Conservation (phyloP, 768 basidiomycete genomes). For the Chalciporus pseudorubinellus region DNA sequence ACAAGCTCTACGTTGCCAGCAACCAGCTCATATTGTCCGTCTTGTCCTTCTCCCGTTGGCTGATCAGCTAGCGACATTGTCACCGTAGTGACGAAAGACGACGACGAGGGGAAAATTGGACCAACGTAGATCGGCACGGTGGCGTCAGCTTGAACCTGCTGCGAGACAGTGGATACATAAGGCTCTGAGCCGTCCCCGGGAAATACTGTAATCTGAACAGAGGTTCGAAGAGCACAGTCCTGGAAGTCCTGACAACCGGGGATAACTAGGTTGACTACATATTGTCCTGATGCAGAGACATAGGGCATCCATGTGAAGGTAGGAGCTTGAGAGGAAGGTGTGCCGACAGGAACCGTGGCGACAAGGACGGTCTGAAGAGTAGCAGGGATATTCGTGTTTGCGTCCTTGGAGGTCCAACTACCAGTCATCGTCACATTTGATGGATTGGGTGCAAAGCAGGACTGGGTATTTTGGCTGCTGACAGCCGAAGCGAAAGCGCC, state of each 20-base stretch:
- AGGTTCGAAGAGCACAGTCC: constrained; percentile 78
- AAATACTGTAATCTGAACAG: constrained; percentile 79
- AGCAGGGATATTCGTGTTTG: constrained; percentile 72
- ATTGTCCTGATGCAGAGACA: constrained; percentile 85
- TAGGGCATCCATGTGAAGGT: constrained; percentile 89
- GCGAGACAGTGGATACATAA: constrained; percentile 66
- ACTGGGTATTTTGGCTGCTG: constrained; percentile 52
- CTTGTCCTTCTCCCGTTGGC: constrained; percentile 60
- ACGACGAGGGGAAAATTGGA: constrained; percentile 71
- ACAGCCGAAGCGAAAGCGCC: constrained; percentile 87
- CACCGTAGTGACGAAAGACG: constrained; percentile 70
- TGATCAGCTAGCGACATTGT: constrained; percentile 67
- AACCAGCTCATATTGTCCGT: constrained; percentile 75
- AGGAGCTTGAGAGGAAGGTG: constrained; percentile 59
- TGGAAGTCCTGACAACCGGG: constrained; percentile 83
- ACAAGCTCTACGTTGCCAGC: constrained; percentile 84
- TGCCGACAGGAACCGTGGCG: constrained; percentile 63
- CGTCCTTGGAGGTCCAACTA: constrained; percentile 61
- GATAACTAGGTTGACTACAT: constrained; percentile 78
- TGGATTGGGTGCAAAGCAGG: constrained; percentile 75
- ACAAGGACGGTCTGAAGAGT: constrained; percentile 76
- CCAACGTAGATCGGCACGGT: constrained; percentile 72
- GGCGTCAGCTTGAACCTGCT: constrained; percentile 67
- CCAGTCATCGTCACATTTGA: constrained; percentile 71
- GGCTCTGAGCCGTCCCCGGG: constrained; percentile 68